Evolutionary conservation across 495 filamentous ascomycete genomes (phyloP).

Genomic region (Penicillium verhagenii): DNA sequence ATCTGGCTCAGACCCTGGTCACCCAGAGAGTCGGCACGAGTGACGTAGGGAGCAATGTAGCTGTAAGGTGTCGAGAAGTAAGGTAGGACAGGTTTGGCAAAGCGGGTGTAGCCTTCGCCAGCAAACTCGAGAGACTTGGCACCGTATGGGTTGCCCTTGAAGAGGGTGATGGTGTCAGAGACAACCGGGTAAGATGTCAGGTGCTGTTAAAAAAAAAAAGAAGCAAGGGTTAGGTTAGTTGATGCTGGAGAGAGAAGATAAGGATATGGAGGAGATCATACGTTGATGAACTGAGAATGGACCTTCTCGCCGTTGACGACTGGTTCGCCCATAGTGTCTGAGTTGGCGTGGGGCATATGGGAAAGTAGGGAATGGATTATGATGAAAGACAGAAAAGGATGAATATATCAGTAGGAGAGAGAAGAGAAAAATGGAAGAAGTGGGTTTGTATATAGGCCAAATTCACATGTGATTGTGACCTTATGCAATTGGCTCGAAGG

Average conservation of each 20-base stretch:
- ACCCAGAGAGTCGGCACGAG: slow-evolving; percentile 76
- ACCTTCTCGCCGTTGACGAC: slow-evolving; percentile 66
- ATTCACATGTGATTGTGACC: slow-evolving; percentile 32
- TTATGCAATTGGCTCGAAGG: slow-evolving; percentile 21
- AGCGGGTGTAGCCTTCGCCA: slow-evolving; percentile 62
- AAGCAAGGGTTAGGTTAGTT: slow-evolving; percentile 4
- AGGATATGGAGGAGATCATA: slow-evolving; percentile 38
- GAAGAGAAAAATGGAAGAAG: slow-evolving; percentile 7
- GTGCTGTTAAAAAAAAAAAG: slow-evolving; percentile 53
- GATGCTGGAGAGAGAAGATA: not conserved
- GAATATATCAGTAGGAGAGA: slow-evolving; percentile 9
- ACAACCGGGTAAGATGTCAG: slow-evolving; percentile 82
- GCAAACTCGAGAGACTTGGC: slow-evolving; percentile 73
- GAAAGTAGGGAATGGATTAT: not conserved
- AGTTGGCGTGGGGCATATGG: slow-evolving; percentile 46
- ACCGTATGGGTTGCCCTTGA: slow-evolving; percentile 78
- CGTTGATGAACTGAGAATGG: slow-evolving; percentile 65
- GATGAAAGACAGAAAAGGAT: slow-evolving; percentile 8
- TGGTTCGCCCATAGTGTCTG: slow-evolving; percentile 43
- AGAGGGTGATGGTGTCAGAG: slow-evolving; percentile 70
- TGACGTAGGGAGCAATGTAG: slow-evolving; percentile 78
- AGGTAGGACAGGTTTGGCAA: slow-evolving; percentile 72
- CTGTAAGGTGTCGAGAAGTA: slow-evolving; percentile 74
- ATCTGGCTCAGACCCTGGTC: slow-evolving; percentile 70
- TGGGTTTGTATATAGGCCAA: slow-evolving; percentile 16